Base-by-base conservation (phyloP, 2,329 filamentous ascomycete species). In the Xylaria sp. region DNA sequence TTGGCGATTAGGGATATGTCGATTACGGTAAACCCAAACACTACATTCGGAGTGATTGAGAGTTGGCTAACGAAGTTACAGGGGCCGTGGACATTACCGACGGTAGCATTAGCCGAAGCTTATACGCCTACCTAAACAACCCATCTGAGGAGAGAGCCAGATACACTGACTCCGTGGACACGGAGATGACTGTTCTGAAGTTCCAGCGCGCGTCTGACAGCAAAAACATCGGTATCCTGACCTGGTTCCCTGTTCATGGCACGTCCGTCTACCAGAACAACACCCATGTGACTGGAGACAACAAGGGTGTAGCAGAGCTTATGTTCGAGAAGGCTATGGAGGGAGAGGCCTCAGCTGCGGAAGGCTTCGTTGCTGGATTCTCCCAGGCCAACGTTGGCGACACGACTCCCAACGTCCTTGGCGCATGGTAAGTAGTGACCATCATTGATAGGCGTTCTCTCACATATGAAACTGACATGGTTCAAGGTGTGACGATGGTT, bases 251-350 rank as follows among this genome's bases (percentile, higher is more conserved):
- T 1, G 93, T 94, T 0, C 94, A 98, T 79, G 93, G 93, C 45
- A 98, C 94, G 0, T 97, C 93, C 1, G 90, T 97, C 84, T 88
- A 93, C 60, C 92, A 92, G 59, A 97, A 97, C 81, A 97, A 97
- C 80, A 97, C 93, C 0, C 85, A 97, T 6, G 89, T 97, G 56
- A 90, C 92, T 2, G 94, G 93, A 32, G 94, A 98, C 79, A 98
- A 98, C 83, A 97, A 98, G 81, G 94, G 94, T 4, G 91, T 97
- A 4, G 94, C 94, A 0, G 93, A 93, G 3, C 89, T 91, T 73
- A 84, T 97, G 5, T 92, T 97, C 71, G 94, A 98, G 78, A 88
- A 92, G 73, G 87, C 87, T 50, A 86, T 92, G 64, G 80, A 82
- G 48, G 82, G 82, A 4, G 82, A 86, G 32, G 76, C 81, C 2